These are phyloP conservation scores for Massarina eburnea DNA, from an alignment of 2,329 filamentous ascomycete genomes.

Conservation along the genomic window DNA sequence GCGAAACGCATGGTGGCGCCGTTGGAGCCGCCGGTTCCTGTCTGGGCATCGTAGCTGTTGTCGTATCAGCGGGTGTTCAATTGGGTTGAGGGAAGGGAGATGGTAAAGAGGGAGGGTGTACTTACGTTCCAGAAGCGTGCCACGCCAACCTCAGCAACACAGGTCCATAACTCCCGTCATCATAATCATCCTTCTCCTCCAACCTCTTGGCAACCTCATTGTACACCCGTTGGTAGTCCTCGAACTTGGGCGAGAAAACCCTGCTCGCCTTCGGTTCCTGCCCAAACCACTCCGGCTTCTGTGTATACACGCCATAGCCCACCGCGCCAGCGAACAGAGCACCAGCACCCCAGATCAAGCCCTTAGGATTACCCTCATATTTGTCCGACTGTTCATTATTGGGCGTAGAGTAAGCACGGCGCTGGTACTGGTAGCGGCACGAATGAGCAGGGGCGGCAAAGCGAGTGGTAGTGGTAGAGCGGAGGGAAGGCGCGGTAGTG, in stretches of 20 bases:
- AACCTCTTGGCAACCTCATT: conserved; percentile 77
- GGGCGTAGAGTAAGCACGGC: conserved; percentile 71
- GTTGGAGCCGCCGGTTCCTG: conserved; percentile 88
- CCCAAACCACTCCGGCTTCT: conserved; percentile 53
- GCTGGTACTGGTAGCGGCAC: conserved; percentile 73
- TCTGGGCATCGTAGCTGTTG: conserved; percentile 73
- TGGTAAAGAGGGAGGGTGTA: conserved; percentile 7
- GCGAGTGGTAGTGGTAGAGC: conserved; percentile 55
- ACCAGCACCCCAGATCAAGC: conserved; percentile 35
- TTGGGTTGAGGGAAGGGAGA: background rate
- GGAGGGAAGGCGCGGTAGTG: conserved; percentile 46
- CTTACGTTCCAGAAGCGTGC: conserved; percentile 82
- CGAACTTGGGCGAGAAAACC: conserved; percentile 70
- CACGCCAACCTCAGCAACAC: conserved; percentile 89
- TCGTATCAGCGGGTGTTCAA: conserved; percentile 13
- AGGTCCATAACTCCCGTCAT: conserved; percentile 94
- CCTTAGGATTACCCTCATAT: conserved; percentile 54
- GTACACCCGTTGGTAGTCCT: conserved; percentile 96
- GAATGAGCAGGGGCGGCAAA: conserved; percentile 63
- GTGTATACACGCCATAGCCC: conserved; percentile 52
- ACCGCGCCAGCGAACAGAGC: conserved; percentile 30
- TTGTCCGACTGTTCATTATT: conserved; percentile 54
- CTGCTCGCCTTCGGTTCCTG: conserved; percentile 30
- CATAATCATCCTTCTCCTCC: conserved; percentile 90
- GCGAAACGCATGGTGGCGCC: conserved; percentile 96